These are phyloP conservation scores for Chalciporus chontae DNA, from an alignment of 768 basidiomycete genomes.

Conservation along the genomic window DNA sequence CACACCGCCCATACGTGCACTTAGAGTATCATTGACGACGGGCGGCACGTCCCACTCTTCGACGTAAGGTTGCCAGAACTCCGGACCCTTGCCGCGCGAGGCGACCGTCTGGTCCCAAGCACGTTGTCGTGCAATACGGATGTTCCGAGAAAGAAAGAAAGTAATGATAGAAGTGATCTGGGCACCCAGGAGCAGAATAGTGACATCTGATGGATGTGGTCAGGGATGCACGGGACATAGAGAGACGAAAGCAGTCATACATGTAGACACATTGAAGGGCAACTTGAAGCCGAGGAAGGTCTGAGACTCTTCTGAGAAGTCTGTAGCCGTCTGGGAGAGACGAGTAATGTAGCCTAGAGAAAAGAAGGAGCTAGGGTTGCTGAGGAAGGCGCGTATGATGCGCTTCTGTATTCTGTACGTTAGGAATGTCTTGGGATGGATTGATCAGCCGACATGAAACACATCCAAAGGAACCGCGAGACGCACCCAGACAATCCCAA, in stretches of 20 bases:
- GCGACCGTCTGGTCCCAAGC: constrained; percentile 81
- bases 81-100: constrained; percentile 75
- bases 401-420: constrained; percentile 72
- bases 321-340: constrained; percentile 25
- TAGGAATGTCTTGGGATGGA: constrained; percentile 46
- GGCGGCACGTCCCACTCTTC: constrained; percentile 77
- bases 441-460: background rate
- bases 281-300: constrained; percentile 61
- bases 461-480: background rate
- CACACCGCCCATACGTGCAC: constrained; percentile 11
- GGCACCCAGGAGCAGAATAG: constrained; percentile 65
- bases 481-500: constrained; percentile 70
- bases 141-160: constrained; percentile 83
- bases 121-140: constrained; percentile 71
- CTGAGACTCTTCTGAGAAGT: constrained; percentile 47
- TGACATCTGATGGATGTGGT: constrained; percentile 53
- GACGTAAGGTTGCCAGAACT: constrained; percentile 83
- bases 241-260: constrained; percentile 32
- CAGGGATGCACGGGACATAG: background rate
- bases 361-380: constrained; percentile 25
- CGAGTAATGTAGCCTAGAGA: constrained; percentile 26
- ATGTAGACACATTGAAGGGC: constrained; percentile 69
- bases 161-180: constrained; percentile 73
- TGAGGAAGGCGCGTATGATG: constrained; percentile 45
- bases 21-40: constrained; percentile 28